Evolutionary conservation across 306 rosid species (phyloP).

Genomic region (Cicer pinnatifidum): DNA sequence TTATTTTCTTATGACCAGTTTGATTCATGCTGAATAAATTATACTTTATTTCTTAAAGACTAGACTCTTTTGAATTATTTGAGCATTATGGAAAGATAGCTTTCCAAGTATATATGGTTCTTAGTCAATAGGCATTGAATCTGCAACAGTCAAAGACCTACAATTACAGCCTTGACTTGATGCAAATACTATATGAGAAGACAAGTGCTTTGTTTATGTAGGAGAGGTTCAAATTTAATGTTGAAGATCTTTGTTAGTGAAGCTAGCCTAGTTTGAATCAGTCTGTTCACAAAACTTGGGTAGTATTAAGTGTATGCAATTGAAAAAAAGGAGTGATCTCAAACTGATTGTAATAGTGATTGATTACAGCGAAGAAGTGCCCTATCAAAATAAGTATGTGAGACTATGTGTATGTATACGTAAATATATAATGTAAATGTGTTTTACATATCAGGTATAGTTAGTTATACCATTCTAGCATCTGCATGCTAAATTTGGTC

Average conservation of each 20-base stretch:
- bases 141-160: constrained; percentile 4
- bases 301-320: not conserved
- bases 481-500: not conserved
- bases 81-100: constrained; percentile 10
- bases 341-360: not conserved
- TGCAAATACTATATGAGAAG: constrained; percentile 1
- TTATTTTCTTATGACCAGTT: constrained; percentile 32
- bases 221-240: constrained; percentile 12
- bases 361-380: not conserved
- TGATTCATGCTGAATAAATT: constrained; percentile 23
- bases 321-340: not conserved
- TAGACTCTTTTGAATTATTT: constrained; percentile 4
- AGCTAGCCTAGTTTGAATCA: not conserved
- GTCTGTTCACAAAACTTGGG: not conserved
- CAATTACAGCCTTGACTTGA: not conserved
- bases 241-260: constrained; percentile 29
- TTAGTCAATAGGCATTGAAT: constrained; percentile 17
- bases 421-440: not conserved
- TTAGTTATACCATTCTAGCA: not conserved
- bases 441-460: not conserved
- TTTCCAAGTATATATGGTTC: constrained; percentile 2
- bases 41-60: constrained; percentile 3
- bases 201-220: constrained; percentile 25
- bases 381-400: not conserved
- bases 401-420: not conserved